phyloP scores from a whole-genome alignment of 1,284 basidiomycete genomes.

The Ganoderma boninense region DNA sequence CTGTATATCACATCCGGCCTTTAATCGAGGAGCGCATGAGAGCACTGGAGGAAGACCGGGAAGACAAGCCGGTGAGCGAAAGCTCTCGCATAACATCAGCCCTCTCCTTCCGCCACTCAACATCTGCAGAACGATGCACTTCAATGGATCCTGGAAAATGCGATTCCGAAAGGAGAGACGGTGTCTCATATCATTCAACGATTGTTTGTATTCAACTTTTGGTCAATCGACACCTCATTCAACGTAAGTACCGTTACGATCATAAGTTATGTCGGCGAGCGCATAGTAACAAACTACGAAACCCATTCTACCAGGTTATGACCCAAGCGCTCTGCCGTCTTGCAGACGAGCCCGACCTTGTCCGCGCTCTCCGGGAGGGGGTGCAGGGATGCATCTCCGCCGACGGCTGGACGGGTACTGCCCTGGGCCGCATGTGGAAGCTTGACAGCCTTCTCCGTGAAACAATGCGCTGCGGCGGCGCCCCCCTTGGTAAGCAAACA shows the following conservation, averaged over 20 bases:
- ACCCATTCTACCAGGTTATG: slow-evolving; percentile 39
- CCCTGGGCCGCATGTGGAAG: slow-evolving; percentile 53
- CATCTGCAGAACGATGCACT: slow-evolving; percentile 49
- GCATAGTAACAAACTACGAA: slow-evolving; percentile 6
- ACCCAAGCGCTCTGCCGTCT: slow-evolving; percentile 50
- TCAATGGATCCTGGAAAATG: slow-evolving; percentile 52
- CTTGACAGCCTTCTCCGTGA: slow-evolving; percentile 63
- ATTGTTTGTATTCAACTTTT: slow-evolving; percentile 54
- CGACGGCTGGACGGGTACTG: slow-evolving; percentile 56
- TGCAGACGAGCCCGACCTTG: slow-evolving; percentile 49
- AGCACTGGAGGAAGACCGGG: background rate
- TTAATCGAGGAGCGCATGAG: background rate
- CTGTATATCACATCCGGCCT: background rate
- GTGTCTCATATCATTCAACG: slow-evolving; percentile 45
- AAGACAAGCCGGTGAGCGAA: background rate
- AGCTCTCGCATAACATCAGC: too few species aligned
- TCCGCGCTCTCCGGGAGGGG: slow-evolving; percentile 55
- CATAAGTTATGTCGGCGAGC: too few species aligned
- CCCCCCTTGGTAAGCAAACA: slow-evolving; percentile 27
- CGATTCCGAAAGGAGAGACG: slow-evolving; percentile 40
- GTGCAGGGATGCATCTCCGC: slow-evolving; percentile 44
- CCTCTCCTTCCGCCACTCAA: background rate
- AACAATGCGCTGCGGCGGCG: slow-evolving; percentile 48
- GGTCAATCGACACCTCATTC: slow-evolving; percentile 49
- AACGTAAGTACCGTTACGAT: slow-evolving; percentile 38